phyloP scores from a whole-genome alignment of 1,284 basidiomycete genomes.

The Ganoderma meredithae region DNA sequence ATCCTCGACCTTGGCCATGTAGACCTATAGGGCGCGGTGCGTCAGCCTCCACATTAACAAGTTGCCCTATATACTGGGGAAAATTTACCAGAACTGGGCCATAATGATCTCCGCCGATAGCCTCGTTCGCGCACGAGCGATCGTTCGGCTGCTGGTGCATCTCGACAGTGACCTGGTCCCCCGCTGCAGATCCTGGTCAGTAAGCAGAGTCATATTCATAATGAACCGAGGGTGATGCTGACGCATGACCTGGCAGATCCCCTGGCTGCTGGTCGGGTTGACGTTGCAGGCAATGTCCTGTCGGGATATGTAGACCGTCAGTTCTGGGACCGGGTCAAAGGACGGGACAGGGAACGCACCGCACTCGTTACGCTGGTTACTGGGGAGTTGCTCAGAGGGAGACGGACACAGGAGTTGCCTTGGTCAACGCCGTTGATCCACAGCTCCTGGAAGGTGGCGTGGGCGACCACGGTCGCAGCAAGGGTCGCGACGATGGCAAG shows the following conservation, averaged over 20 bases:
- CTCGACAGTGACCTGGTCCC: constrained; percentile 56
- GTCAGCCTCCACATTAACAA: neutral
- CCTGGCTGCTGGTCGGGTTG: constrained; percentile 42
- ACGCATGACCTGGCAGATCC: constrained; percentile 53
- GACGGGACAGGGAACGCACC: constrained; percentile 37
- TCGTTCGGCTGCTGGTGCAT: constrained; percentile 61
- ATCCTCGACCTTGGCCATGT: constrained; percentile 56
- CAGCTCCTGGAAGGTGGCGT: constrained; percentile 61
- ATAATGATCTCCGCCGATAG: constrained; percentile 56
- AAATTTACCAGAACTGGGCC: constrained; percentile 49
- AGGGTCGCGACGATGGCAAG: constrained; percentile 45
- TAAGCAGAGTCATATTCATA: neutral
- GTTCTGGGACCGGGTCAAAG: neutral
- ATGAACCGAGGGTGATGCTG: constrained; percentile 25
- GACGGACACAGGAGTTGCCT: constrained; percentile 53
- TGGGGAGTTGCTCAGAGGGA: constrained; percentile 54
- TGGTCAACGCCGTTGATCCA: constrained; percentile 61
- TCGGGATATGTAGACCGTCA: neutral
- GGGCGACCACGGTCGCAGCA: constrained; percentile 50
- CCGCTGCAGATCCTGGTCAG: constrained; percentile 41
- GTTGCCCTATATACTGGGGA: neutral
- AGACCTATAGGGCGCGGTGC: constrained; percentile 39
- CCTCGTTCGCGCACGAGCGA: constrained; percentile 54
- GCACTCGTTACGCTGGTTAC: constrained; percentile 49
- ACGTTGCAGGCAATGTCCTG: constrained; percentile 60